Percentiles rank a stretch among this genome's conserved stretches.
Conservation (phyloP, 805 yeast species). For the Barnettozyma siamensis region DNA sequence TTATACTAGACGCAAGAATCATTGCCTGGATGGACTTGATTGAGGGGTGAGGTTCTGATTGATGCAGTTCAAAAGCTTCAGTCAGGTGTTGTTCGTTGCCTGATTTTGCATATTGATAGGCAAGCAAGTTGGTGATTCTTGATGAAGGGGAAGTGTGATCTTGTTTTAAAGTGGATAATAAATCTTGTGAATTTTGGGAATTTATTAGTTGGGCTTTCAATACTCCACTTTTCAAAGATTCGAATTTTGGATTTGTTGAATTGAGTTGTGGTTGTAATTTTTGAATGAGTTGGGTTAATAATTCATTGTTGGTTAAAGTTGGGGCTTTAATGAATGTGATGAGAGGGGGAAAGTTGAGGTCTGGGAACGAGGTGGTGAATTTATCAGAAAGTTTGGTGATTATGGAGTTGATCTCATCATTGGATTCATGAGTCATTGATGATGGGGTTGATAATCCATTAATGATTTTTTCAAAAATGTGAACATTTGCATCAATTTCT, state of each 20-base stretch:
- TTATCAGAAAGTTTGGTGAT: background rate
- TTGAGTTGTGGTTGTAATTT: background rate
- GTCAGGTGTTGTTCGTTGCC: background rate
- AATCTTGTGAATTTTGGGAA: background rate
- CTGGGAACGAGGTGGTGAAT: background rate
- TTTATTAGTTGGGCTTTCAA: constrained; percentile 3
- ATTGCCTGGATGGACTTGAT: constrained; percentile 31
- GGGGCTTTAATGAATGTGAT: too few species aligned
- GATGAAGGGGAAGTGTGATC: too few species aligned
- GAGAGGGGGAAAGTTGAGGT: too few species aligned
- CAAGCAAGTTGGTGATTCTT: background rate
- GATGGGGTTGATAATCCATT: constrained; percentile 3
- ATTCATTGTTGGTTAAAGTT: background rate
- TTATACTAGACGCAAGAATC: constrained; percentile 37
- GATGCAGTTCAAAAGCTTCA: background rate
- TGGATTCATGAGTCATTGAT: background rate
- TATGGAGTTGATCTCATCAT: background rate
- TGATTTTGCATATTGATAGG: constrained; percentile 5
- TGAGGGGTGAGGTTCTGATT: background rate
- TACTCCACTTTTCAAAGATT: background rate
- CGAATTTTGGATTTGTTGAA: background rate
- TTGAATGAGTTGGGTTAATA: background rate
- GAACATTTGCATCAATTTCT: constrained; percentile 2
- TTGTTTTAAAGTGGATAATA: background rate
- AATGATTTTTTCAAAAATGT: constrained; percentile 2